Evolutionary conservation across 2,329 filamentous ascomycete species (phyloP).

Genomic region (Beauveria sp.): DNA sequence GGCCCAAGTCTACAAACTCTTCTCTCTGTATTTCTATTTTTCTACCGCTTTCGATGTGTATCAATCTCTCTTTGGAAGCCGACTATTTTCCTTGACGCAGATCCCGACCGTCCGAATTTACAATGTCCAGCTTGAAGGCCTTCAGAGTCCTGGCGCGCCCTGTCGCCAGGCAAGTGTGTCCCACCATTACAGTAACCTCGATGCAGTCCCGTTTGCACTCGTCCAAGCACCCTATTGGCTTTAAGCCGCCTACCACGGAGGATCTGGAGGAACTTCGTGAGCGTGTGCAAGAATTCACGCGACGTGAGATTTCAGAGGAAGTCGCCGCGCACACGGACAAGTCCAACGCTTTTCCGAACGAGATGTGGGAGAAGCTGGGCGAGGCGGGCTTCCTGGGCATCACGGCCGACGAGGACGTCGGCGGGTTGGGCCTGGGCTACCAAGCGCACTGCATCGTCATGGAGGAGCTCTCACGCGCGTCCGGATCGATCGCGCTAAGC

Average conservation of each 20-base stretch:
- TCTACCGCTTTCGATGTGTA: background rate
- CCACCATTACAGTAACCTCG: slow-evolving; percentile 26
- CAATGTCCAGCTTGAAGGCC: slow-evolving; percentile 16
- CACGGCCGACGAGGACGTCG: slow-evolving; percentile 86
- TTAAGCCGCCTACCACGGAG: slow-evolving; percentile 58
- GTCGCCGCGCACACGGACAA: slow-evolving; percentile 77
- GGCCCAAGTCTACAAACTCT: background rate
- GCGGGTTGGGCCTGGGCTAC: slow-evolving; percentile 86
- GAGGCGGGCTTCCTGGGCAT: slow-evolving; percentile 87
- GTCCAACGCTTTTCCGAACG: slow-evolving; percentile 77
- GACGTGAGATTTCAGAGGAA: slow-evolving; percentile 78
- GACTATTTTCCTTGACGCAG: background rate
- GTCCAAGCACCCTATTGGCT: slow-evolving; percentile 53
- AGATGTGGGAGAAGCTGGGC: slow-evolving; percentile 91
- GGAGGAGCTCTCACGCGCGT: slow-evolving; percentile 88
- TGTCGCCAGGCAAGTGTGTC: slow-evolving; percentile 16
- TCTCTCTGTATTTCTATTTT: background rate
- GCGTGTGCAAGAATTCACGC: slow-evolving; percentile 79
- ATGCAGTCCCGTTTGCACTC: slow-evolving; percentile 41
- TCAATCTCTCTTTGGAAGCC: slow-evolving; percentile 6
- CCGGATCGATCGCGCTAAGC: slow-evolving; percentile 74
- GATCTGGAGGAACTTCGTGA: slow-evolving; percentile 78
- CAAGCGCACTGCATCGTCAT: slow-evolving; percentile 93
- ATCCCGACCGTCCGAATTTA: background rate
- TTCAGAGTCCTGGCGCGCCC: slow-evolving; percentile 24